Evolutionary conservation across 2,329 filamentous ascomycete genomes (phyloP), one percentile per base, ranked within the genome.

Genomic region (Talaromyces funiculosus): DNA sequence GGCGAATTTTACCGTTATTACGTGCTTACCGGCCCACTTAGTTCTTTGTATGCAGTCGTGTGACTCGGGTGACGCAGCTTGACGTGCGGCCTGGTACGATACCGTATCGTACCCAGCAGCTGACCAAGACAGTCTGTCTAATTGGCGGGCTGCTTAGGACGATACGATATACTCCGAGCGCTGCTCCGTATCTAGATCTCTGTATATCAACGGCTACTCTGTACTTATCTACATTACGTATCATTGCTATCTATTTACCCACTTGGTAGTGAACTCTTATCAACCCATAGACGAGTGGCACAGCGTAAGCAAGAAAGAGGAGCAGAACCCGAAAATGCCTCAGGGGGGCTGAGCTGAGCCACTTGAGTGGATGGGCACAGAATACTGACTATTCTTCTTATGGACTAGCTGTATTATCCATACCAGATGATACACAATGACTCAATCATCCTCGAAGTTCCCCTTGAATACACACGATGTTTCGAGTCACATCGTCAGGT

Each of bases 11-110:
- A 33, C 54, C 16, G 51, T 47, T 43, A 31, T 37, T 31, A 43
- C 64, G 67, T 72, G 66, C 67, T 73, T 67, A 69, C 71, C 62
- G 68, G 66, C 67, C 71, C 70, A 72, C 70, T 63, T 64, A 64
- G 64, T 61, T 63, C 22, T 33, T 26, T 56, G 31, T 37, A 37
- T 42, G 58, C 59, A 45, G 53, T 66, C 68, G 65, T 67, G 70
- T 73, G 71, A 74, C 72, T 54, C n/a, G 29, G 20, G 47, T 51
- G 47, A 51, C 10, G 47, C 29, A 29, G 10, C n/a, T 18, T 18
- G 69, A 67, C 61, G 67, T 70, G 65, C 69, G 68, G 71, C 69
- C 65, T 64, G 66, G 68, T 68, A 47, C 12, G 12, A 18, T n/a
- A 45, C 24, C 20, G 67, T 71, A 66, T 62, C 31, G 65, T 69